Evolutionary conservation across 345 rosid species (phyloP), one percentile per base, ranked within the genome.

Genomic region (Trapa bicornis): DNA sequence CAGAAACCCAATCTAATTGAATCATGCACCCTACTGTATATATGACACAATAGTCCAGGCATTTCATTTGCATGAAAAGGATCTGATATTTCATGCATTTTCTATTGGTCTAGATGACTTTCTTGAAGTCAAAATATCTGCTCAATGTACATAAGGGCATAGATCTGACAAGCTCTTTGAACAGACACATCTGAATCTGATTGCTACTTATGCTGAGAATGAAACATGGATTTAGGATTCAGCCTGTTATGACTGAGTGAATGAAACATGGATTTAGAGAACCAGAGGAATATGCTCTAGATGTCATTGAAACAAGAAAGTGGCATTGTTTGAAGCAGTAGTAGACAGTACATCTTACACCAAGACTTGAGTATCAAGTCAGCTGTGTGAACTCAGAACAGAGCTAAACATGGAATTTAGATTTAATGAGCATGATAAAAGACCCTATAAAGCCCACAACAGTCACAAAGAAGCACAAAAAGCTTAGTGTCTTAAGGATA

Each of bases 1-100:
- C 89, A 8, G 76, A 86, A 56, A 86, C 74, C 92, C 92, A 84
- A 37, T 88, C 91, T 1, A 86, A 75, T 67, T 86, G 91, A 22
- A 4, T 73, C 36, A 73, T 67, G 16, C 84, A 72, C 92, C 92
- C 84, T 47, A 86, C 83, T 69, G 7, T 52, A 80, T 80, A 66
- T 80, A 81, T 2, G 86, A 82, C 2, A 73, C 13, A 4, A 71
- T 62, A 37, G 76, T 83, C 87, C 88, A 67, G 32, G 81, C 53
- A 5, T 81, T 86, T 41, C 91, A 88, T 86, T 76, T 15, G 36
- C 50, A 47, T 39, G 50, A 17, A 35, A 35, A 56, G 7, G 14
- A 47, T 41, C 43, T 8, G 6, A 37, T 38, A 2, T 38, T 54
- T 66, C 57, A 52, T 16, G 16, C 57, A 22, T 41, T 41, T 41